Evolutionary conservation across 202 grass and related monocot species (phyloP).

Genomic region (Setaria viridis): DNA sequence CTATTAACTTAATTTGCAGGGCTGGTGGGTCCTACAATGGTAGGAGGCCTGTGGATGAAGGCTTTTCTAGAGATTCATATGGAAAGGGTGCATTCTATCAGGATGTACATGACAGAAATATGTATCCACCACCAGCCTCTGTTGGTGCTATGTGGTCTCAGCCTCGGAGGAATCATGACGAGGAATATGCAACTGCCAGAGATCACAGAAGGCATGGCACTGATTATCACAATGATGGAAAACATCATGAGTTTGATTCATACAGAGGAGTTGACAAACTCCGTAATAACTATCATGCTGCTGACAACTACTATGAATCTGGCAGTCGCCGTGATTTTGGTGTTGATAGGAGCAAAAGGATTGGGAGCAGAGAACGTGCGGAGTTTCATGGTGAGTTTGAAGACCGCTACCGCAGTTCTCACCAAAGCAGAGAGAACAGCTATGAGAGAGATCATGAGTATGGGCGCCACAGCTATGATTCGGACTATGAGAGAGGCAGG

Average conservation of each 20-base stretch:
- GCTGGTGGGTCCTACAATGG: slow-evolving; percentile 74
- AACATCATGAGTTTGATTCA: slow-evolving; percentile 60
- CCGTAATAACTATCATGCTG: slow-evolving; percentile 58
- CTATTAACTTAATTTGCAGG: slow-evolving; percentile 68
- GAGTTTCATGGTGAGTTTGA: slow-evolving; percentile 69
- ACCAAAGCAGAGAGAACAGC: slow-evolving; percentile 66
- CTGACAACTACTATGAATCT: slow-evolving; percentile 65
- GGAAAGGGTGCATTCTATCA: slow-evolving; percentile 69
- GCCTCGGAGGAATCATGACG: slow-evolving; percentile 78
- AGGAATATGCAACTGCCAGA: slow-evolving; percentile 67
- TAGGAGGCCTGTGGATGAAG: slow-evolving; percentile 75
- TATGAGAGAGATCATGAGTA: slow-evolving; percentile 76
- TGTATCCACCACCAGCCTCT: slow-evolving; percentile 68
- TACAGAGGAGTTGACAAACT: slow-evolving; percentile 66
- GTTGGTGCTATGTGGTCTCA: slow-evolving; percentile 71
- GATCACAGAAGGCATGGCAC: slow-evolving; percentile 73
- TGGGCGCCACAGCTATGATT: slow-evolving; percentile 52
- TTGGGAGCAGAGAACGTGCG: slow-evolving; percentile 69
- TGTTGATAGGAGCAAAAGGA: slow-evolving; percentile 86
- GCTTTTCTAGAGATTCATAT: slow-evolving; percentile 73
- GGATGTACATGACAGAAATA: slow-evolving; percentile 70
- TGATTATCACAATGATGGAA: slow-evolving; percentile 55
- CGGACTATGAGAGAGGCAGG: slow-evolving; percentile 74
- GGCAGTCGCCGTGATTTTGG: slow-evolving; percentile 68
- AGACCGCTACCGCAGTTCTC: slow-evolving; percentile 54